These are phyloP conservation scores for Panicum miliaceum DNA, from an alignment of 176 grass and related monocot genomes.

Conservation along the genomic window DNA sequence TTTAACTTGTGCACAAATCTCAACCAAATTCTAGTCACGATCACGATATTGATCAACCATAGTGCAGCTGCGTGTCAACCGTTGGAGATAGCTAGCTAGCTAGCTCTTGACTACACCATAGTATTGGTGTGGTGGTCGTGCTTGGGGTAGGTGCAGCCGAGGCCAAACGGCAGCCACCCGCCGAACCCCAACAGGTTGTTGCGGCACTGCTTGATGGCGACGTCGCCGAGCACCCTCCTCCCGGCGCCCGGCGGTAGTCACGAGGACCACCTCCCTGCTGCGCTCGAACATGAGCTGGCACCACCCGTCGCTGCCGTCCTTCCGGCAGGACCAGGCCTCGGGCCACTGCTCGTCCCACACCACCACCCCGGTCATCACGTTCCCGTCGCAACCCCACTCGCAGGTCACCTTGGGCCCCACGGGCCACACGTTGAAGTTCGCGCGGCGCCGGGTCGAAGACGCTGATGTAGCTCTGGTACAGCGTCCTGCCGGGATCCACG, in stretches of 20 bases:
- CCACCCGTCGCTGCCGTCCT: not conserved
- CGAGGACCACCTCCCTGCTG: slow-evolving; percentile 34
- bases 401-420: not conserved
- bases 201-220: slow-evolving; percentile 34
- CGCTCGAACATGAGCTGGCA: slow-evolving; percentile 34
- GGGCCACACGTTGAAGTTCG: not conserved
- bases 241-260: not conserved
- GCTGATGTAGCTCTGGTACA: not conserved
- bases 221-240: slow-evolving; percentile 31
- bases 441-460: not conserved
- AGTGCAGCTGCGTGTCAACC: too few relatives aligned
- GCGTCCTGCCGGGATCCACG: not conserved
- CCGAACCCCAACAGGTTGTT: not conserved
- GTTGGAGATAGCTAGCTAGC: not conserved
- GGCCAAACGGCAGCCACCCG: slow-evolving; percentile 20
- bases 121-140: not conserved
- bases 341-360: slow-evolving; percentile 40
- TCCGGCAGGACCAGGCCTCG: slow-evolving; percentile 29
- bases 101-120: not conserved
- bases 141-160: slow-evolving; percentile 22
- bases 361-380: slow-evolving; percentile 27
- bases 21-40: too few relatives aligned
- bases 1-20: too few relatives aligned
- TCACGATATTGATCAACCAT: too few relatives aligned
- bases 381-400: slow-evolving; percentile 21